phyloP scores from a whole-genome alignment of 495 filamentous ascomycete species.

The Daldinia childiae region DNA sequence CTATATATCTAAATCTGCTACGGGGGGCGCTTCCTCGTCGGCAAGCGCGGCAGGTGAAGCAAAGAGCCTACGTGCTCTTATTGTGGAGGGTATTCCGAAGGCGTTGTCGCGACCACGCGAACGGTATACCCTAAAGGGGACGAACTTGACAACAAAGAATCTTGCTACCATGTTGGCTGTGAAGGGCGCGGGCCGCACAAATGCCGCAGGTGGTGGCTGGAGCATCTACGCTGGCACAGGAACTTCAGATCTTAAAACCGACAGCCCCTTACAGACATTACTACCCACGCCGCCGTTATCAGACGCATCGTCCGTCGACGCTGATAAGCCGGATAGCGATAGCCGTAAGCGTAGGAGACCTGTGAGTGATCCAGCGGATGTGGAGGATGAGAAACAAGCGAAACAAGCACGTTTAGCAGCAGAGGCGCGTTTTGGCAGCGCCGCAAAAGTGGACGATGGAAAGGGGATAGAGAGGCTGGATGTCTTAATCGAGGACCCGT shows the following conservation, averaged over 20 bases:
- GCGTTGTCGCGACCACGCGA: slow-evolving; percentile 76
- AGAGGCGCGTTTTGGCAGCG: slow-evolving; percentile 65
- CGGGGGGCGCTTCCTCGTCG: slow-evolving; percentile 20
- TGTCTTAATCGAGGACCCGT: slow-evolving; percentile 65
- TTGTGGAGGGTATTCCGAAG: slow-evolving; percentile 78
- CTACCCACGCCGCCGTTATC: slow-evolving; percentile 50
- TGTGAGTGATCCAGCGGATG: slow-evolving; percentile 35
- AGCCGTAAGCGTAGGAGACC: slow-evolving; percentile 32
- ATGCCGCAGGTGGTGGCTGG: slow-evolving; percentile 78
- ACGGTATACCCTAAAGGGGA: slow-evolving; percentile 71
- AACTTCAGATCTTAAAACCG: slow-evolving; percentile 54
- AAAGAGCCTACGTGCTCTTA: slow-evolving; percentile 71
- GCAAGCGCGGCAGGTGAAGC: slow-evolving; percentile 57
- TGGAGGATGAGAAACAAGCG: slow-evolving; percentile 46
- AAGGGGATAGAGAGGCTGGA: slow-evolving; percentile 69
- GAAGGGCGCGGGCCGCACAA: slow-evolving; percentile 72
- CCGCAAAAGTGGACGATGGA: slow-evolving; percentile 60
- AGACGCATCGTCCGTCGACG: slow-evolving; percentile 42
- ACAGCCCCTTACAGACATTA: slow-evolving; percentile 66
- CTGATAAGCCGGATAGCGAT: slow-evolving; percentile 2
- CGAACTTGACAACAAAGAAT: slow-evolving; percentile 72
- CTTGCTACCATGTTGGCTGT: slow-evolving; percentile 70
- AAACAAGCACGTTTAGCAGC: slow-evolving; percentile 60
- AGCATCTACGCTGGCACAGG: slow-evolving; percentile 75
- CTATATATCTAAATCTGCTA: slow-evolving; percentile 69